These are phyloP conservation scores for Colletotrichum plurivorum DNA, from an alignment of 2,329 filamentous ascomycete genomes.

Conservation along the genomic window DNA sequence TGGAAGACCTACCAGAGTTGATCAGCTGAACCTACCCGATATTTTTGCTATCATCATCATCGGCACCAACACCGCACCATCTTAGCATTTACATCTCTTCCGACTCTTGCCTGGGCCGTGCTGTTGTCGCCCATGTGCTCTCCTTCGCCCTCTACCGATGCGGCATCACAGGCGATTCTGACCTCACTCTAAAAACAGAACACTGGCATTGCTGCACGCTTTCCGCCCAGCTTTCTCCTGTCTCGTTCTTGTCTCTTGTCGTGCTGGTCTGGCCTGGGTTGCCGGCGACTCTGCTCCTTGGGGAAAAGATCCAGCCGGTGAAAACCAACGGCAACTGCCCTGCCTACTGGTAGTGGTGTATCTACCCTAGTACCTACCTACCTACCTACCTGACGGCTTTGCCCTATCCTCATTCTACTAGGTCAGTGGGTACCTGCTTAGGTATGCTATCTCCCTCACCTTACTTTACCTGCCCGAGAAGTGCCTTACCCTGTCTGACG, in stretches of 20 bases:
- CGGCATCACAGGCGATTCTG: too few species aligned
- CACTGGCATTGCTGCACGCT: not conserved
- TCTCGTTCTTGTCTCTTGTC: not conserved
- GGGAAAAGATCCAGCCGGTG: too few species aligned
- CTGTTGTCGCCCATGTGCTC: too few species aligned
- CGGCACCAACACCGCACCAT: not conserved
- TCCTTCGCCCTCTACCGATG: too few species aligned
- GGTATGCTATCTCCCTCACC: not conserved
- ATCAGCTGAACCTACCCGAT: slow-evolving; percentile 20
- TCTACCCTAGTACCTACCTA: too few species aligned
- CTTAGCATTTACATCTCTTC: not conserved
- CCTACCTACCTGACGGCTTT: too few species aligned
- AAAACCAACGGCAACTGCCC: too few species aligned
- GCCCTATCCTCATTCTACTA: not conserved
- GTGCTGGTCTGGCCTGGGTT: not conserved
- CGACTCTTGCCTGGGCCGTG: not conserved
- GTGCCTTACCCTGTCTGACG: too few species aligned
- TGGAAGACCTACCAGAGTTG: slow-evolving; percentile 2
- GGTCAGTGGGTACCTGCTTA: not conserved
- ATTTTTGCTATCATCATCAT: not conserved
- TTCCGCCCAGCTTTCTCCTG: not conserved
- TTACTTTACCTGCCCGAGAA: not conserved
- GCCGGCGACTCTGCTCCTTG: too few species aligned
- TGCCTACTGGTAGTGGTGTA: too few species aligned
- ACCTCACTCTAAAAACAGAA: not conserved